These are phyloP conservation scores for Brachypodium distachyon DNA, from an alignment of 202 grass and related monocot species.

Conservation along the genomic window DNA sequence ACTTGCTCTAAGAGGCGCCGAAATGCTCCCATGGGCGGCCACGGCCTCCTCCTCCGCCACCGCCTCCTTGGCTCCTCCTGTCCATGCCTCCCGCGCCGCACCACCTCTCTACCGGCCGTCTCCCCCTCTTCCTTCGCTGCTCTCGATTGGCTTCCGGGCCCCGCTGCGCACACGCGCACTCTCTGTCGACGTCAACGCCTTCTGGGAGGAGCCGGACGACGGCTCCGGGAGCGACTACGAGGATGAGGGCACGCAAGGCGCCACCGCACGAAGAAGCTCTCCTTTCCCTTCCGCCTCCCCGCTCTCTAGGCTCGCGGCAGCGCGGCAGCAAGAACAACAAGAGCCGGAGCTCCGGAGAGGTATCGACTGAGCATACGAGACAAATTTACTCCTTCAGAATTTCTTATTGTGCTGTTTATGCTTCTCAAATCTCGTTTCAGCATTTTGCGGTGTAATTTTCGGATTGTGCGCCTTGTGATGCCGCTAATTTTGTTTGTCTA, in stretches of 20 bases:
- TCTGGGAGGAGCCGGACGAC: slow-evolving; percentile 73
- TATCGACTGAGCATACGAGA: background rate
- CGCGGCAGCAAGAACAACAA: slow-evolving; percentile 17
- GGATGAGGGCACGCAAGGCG: slow-evolving; percentile 11
- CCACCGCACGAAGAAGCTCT: background rate
- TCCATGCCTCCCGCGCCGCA: background rate
- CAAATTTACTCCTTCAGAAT: background rate
- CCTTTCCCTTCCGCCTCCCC: background rate
- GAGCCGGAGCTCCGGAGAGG: slow-evolving; percentile 51
- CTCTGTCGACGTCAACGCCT: background rate
- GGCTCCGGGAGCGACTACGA: slow-evolving; percentile 50
- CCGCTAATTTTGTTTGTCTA: background rate
- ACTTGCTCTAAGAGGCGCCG: background rate
- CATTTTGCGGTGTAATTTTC: background rate
- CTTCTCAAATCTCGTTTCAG: background rate
- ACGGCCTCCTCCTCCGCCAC: background rate
- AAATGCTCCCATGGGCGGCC: slow-evolving; percentile 16
- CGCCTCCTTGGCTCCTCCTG: background rate
- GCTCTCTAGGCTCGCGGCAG: background rate
- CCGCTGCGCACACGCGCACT: background rate
- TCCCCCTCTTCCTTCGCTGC: background rate
- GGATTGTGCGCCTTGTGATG: background rate
- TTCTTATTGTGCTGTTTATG: background rate
- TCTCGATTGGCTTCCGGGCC: background rate
- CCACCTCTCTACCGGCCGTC: background rate